phyloP scores from a whole-genome alignment of 2,329 filamentous ascomycete genomes.

The Aureobasidium sp. region DNA sequence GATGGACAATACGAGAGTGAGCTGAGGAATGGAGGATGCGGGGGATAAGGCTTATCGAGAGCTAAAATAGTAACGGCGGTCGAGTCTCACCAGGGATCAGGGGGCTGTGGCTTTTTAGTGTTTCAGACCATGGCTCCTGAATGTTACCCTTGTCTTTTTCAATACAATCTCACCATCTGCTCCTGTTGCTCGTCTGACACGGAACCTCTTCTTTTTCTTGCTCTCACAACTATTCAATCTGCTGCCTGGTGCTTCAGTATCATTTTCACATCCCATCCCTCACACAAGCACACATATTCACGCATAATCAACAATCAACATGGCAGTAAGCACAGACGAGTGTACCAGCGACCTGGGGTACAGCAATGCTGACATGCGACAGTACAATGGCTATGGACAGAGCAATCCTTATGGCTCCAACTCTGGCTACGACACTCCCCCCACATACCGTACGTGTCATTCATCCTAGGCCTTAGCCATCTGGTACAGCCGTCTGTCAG shows the following conservation, averaged over 20 bases:
- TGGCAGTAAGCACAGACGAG: slow-evolving; percentile 12
- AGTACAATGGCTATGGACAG: slow-evolving; percentile 42
- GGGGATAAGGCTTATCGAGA: background rate
- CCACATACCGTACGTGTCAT: slow-evolving; percentile 21
- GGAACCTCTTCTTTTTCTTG: background rate
- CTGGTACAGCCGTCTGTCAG: background rate
- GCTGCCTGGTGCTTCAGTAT: background rate
- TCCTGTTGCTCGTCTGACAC: slow-evolving; percentile 8
- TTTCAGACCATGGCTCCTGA: background rate
- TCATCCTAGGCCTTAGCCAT: background rate
- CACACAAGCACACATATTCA: background rate
- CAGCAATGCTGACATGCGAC: slow-evolving; percentile 8
- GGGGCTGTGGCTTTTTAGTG: slow-evolving; percentile 1
- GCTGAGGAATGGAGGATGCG: background rate
- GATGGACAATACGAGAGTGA: background rate
- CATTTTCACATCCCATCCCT: background rate
- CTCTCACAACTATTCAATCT: background rate
- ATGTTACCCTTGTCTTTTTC: background rate
- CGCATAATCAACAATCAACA: slow-evolving; percentile 9
- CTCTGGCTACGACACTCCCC: slow-evolving; percentile 22
- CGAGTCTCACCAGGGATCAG: background rate
- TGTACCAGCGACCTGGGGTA: background rate
- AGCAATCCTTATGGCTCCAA: slow-evolving; percentile 45
- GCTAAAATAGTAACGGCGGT: background rate
- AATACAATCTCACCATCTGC: slow-evolving; percentile 1